Percentiles rank a stretch among this genome's conserved stretches.
Conservation (phyloP, 768 basidiomycete species). For the Arthromyces matolae region DNA sequence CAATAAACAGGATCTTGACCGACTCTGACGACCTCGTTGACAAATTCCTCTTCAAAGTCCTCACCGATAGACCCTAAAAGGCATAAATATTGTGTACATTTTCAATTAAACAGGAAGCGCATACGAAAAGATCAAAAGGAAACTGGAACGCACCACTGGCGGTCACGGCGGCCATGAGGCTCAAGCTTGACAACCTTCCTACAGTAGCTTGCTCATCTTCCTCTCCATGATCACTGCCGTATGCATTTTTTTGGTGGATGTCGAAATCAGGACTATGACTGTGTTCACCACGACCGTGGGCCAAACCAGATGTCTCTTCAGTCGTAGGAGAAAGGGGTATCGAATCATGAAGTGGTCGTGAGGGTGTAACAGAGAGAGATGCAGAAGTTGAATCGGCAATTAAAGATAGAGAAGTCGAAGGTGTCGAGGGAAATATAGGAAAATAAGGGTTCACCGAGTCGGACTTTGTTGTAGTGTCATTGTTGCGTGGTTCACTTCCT, state of each 20-base stretch:
- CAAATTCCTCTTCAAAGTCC: conserved; percentile 59
- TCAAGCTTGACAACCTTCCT: conserved; percentile 89
- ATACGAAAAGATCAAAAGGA: conserved; percentile 1
- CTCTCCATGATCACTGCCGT: conserved; percentile 27
- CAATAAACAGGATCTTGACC: conserved; percentile 65
- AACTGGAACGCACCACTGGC: conserved; percentile 58
- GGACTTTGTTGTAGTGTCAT: conserved; percentile 6
- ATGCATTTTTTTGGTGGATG: background rate
- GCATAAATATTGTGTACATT: background rate
- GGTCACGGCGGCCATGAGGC: conserved; percentile 83
- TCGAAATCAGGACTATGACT: background rate
- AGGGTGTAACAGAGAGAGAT: background rate
- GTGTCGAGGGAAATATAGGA: conserved; percentile 32
- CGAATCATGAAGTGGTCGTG: conserved; percentile 1
- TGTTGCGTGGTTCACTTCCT: background rate
- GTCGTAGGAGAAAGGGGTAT: conserved; percentile 18
- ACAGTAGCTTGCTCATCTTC: conserved; percentile 73
- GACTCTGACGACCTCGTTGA: conserved; percentile 70
- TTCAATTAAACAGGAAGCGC: too few relatives aligned
- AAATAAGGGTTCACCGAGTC: conserved; percentile 51
- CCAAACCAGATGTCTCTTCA: conserved; percentile 1
- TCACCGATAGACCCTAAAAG: conserved; percentile 49
- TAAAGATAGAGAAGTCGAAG: conserved; percentile 23
- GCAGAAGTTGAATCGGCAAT: conserved; percentile 23
- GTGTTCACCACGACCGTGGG: background rate